Conservation (phyloP, 306 rosid species). For the Comarum palustre region DNA sequence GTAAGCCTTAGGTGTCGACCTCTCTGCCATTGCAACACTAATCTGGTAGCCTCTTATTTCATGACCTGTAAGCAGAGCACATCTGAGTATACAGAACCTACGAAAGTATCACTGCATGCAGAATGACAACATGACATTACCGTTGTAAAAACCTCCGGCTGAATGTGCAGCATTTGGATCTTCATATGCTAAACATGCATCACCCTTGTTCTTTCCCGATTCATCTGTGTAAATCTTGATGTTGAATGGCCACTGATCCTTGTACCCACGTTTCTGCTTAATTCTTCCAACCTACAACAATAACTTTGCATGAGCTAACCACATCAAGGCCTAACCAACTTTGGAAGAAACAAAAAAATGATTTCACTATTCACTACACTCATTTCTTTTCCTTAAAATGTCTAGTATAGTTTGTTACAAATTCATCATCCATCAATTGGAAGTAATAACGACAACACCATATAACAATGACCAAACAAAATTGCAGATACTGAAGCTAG, state of each 20-base stretch:
- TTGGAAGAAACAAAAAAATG: background rate
- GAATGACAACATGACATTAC: constrained; percentile 38
- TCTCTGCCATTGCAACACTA: constrained; percentile 90
- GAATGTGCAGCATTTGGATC: constrained; percentile 97
- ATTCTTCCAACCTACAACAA: constrained; percentile 82
- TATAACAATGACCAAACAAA: background rate
- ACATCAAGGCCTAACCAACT: background rate
- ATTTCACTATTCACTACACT: background rate
- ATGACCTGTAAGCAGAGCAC: constrained; percentile 47
- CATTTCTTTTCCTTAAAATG: background rate
- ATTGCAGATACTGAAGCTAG: background rate
- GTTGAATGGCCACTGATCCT: constrained; percentile 99
- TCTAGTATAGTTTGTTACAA: background rate
- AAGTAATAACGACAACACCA: background rate
- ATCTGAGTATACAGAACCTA: constrained; percentile 15
- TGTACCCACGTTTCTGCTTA: constrained; percentile 97
- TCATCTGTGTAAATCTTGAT: constrained; percentile 92
- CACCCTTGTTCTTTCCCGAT: constrained; percentile 88
- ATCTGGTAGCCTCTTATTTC: constrained; percentile 85
- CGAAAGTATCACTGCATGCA: background rate
- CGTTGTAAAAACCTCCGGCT: constrained; percentile 83
- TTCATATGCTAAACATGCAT: constrained; percentile 86
- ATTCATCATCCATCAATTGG: background rate
- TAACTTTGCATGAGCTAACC: background rate
- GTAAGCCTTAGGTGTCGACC: constrained; percentile 80